Conservation (phyloP, 768 basidiomycete species). For the Imleria badia region DNA sequence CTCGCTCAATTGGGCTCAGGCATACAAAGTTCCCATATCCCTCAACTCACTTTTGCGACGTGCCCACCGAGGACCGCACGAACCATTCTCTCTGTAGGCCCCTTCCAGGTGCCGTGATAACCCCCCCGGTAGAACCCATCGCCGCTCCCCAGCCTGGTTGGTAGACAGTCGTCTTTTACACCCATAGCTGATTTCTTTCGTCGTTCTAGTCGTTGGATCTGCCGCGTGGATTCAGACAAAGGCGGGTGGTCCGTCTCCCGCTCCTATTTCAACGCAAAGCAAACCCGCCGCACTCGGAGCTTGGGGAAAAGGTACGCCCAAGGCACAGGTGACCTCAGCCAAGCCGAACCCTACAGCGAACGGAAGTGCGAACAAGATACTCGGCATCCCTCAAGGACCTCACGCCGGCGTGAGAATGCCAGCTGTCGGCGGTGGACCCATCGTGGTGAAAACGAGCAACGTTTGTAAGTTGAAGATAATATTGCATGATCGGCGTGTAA, state of each 20-base stretch:
- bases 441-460: conserved; percentile 27
- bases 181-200: neutral
- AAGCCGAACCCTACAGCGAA: conserved; percentile 19
- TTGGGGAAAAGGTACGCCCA: conserved; percentile 21
- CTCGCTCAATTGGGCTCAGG: conserved; percentile 17
- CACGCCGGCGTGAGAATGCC: conserved; percentile 12
- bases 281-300: conserved; percentile 6
- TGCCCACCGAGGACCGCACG: conserved; percentile 41
- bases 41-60: conserved; percentile 34
- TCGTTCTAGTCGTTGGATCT: conserved; percentile 30
- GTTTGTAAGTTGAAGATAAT: conserved; percentile 25
- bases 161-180: neutral
- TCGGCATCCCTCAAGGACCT: conserved; percentile 3
- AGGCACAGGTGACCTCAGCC: conserved; percentile 1
- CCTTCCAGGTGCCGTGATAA: conserved; percentile 36
- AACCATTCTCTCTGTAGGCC: conserved; percentile 42
- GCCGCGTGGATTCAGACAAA: conserved; percentile 23
- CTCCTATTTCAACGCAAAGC: neutral
- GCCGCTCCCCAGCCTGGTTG: conserved; percentile 33
- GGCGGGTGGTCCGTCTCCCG: neutral
- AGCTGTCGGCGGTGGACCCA: conserved; percentile 28
- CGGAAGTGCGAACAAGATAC: conserved; percentile 20
- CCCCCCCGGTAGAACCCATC: conserved; percentile 23
- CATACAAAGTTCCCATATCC: conserved; percentile 43
- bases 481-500: neutral